Base-by-base conservation (phyloP, 768 basidiomycete species). In the Trametes cubensis region DNA sequence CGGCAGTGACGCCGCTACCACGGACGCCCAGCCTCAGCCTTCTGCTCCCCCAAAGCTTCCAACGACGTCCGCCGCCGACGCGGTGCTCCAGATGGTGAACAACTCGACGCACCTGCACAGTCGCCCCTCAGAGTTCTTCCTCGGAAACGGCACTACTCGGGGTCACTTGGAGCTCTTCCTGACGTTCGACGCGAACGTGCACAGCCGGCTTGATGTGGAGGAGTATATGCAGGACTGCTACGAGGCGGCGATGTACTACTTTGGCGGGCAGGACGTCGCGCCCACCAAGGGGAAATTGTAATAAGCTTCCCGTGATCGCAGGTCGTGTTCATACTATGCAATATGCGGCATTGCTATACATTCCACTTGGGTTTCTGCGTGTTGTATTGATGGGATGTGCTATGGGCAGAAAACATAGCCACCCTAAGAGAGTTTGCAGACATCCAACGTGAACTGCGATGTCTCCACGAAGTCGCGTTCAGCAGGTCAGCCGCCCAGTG, bases 161-260 rank as follows among this genome's bases (percentile, higher is more conserved):
- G 68, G 75, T 34, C 69, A 72, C 39, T 59, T 86, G 40, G 58
- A 59, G 1, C 48, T 84, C 25, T 57, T 66, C 15, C 46, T 75
- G 4, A 77, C 56, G 63, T 80, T 74, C 65, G 84, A 86, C 50
- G 71, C 67, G 6, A 82, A 85, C 63, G 79, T 81, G 4, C 84
- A 77, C 48, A 75, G 79, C 2, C 72, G 75, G 5, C 72, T 58
- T 1, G 62, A 79, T 10, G 74, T 83, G 6, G 66, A 56, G 8
- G 83, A 83, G 68, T 85, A 82, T 80, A 59, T 85, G 52, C 67
- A 72, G 10, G 83, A 85, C 61, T 73, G 83, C 4, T 72, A 64
- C 39, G 66, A 58, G 11, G 79, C 77, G 0, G 61, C 74, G 11
- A 38, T 70, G 28, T 74, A 70, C 65, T 78, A 75, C 58, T 69